Conservation (phyloP, 1,284 basidiomycete genomes). For the Retiboletus flavoniger region DNA sequence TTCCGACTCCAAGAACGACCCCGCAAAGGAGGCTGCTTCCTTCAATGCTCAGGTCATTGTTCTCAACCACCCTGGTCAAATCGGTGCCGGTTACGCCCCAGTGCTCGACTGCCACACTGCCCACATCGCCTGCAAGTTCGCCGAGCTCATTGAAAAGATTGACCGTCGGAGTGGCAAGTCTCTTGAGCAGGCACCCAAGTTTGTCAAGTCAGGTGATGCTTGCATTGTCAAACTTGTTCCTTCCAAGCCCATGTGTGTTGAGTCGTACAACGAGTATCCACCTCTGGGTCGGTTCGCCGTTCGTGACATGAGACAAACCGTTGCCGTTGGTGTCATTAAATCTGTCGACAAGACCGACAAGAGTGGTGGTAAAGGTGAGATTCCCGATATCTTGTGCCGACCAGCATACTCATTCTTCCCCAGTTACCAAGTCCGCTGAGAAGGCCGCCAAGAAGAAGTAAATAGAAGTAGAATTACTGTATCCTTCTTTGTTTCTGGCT, state of each 20-base stretch:
- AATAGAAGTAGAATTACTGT: slow-evolving; percentile 73
- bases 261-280: slow-evolving; percentile 97
- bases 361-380: slow-evolving; percentile 76
- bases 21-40: slow-evolving; percentile 97
- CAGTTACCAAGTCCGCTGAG: slow-evolving; percentile 94
- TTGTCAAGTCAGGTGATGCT: slow-evolving; percentile 94
- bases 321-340: slow-evolving; percentile 97
- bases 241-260: slow-evolving; percentile 97
- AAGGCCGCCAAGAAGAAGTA: slow-evolving; percentile 97
- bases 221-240: slow-evolving; percentile 98
- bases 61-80: slow-evolving; percentile 99
- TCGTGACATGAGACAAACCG: slow-evolving; percentile 98
- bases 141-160: slow-evolving; percentile 98
- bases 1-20: slow-evolving; percentile 99
- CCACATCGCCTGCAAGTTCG: slow-evolving; percentile 99
- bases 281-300: slow-evolving; percentile 99
- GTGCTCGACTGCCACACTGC: slow-evolving; percentile 99
- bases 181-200: slow-evolving; percentile 88
- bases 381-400: slow-evolving; percentile 5
- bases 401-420: slow-evolving; percentile 19
- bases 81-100: slow-evolving; percentile 95
- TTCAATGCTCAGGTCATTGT: slow-evolving; percentile 99
- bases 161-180: slow-evolving; percentile 97
- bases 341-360: slow-evolving; percentile 92
- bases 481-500: slow-evolving; percentile 49